A percentile compares a stretch with the other conserved stretches of the same genome.
Evolutionary conservation across 345 rosid species (phyloP).

Genomic region (Arabidopsis arenosa): DNA sequence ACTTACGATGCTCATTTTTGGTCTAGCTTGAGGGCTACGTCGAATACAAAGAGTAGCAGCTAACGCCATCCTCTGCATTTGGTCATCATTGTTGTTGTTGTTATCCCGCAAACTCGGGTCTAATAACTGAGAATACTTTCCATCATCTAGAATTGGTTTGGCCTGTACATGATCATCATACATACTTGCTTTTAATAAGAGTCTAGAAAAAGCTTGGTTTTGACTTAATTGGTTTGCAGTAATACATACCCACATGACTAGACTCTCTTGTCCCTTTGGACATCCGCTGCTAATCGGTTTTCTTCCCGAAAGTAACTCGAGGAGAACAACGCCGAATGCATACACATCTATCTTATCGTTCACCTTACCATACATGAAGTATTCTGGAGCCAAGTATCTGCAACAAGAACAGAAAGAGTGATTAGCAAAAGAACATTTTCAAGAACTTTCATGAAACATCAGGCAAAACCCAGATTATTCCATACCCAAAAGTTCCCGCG

Average conservation of each 20-base stretch:
- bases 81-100: conserved; percentile 39
- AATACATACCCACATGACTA: conserved; percentile 95
- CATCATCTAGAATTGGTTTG: conserved; percentile 68
- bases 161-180: conserved; percentile 59
- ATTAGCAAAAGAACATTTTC: conserved; percentile 13
- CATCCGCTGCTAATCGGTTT: conserved; percentile 71
- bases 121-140: conserved; percentile 65
- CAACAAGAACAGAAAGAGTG: conserved; percentile 30
- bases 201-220: conserved; percentile 12
- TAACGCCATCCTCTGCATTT: conserved; percentile 76
- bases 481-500: conserved; percentile 96
- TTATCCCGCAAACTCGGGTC: conserved; percentile 57
- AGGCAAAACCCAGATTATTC: neutral
- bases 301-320: conserved; percentile 91
- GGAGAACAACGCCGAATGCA: conserved; percentile 94
- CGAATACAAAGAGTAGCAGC: conserved; percentile 87
- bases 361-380: conserved; percentile 90
- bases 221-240: conserved; percentile 51
- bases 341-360: conserved; percentile 91
- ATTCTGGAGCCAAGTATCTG: conserved; percentile 99
- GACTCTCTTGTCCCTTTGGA: conserved; percentile 87
- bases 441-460: conserved; percentile 12
- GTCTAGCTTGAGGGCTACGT: conserved; percentile 72
- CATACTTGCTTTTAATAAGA: conserved; percentile 9
- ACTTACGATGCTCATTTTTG: conserved; percentile 78